Evolutionary conservation across 2,329 filamentous ascomycete genomes (phyloP).

Genomic region (Curvularia hawaiiensis): DNA sequence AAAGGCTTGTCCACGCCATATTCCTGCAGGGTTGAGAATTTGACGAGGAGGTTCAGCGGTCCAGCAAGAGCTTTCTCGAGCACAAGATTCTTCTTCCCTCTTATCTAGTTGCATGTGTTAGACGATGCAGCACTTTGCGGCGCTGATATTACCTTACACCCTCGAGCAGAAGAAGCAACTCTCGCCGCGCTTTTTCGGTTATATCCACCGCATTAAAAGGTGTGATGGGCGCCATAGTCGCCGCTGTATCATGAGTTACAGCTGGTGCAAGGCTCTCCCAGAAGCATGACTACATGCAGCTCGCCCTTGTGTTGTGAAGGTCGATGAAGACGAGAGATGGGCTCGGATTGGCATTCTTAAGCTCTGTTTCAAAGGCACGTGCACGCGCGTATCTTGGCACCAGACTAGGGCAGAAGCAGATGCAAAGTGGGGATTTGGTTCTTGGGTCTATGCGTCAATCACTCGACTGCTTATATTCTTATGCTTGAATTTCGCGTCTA

Average conservation of each 20-base stretch:
- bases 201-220: slow-evolving; percentile 78
- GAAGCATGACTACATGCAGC: slow-evolving; percentile 15
- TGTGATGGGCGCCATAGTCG: slow-evolving; percentile 68
- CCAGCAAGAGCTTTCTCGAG: slow-evolving; percentile 90
- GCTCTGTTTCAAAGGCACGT: slow-evolving; percentile 21
- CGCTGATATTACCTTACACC: slow-evolving; percentile 72
- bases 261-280: slow-evolving; percentile 6
- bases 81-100: slow-evolving; percentile 98
- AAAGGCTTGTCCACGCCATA: slow-evolving; percentile 99
- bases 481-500: background rate
- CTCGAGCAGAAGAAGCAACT: slow-evolving; percentile 89
- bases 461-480: background rate
- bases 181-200: slow-evolving; percentile 81
- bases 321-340: slow-evolving; percentile 6
- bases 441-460: background rate
- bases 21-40: slow-evolving; percentile 93
- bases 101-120: slow-evolving; percentile 67
- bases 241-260: slow-evolving; percentile 17
- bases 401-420: slow-evolving; percentile 1
- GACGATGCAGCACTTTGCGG: slow-evolving; percentile 34
- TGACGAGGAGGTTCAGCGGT: slow-evolving; percentile 87
- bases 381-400: slow-evolving; percentile 22
- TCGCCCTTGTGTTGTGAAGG: slow-evolving; percentile 13
- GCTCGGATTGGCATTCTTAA: slow-evolving; percentile 11
- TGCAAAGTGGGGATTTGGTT: background rate